Percentiles rank a stretch among this genome's conserved stretches.
Evolutionary conservation across 2,329 filamentous ascomycete genomes (phyloP).

Genomic region (Xylariaceae sp.): DNA sequence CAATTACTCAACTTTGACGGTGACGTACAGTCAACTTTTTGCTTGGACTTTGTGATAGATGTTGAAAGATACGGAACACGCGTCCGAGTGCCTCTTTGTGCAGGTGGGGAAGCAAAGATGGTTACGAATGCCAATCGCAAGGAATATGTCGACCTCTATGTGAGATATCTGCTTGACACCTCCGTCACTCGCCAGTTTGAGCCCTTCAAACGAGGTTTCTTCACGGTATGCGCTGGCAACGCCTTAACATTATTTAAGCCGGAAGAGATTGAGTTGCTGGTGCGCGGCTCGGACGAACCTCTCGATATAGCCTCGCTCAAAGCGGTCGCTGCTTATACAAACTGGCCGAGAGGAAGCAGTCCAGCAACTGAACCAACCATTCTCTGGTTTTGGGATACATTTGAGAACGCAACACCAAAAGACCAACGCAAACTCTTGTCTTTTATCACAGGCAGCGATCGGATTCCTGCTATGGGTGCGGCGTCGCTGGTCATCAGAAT

Average conservation of each 20-base stretch:
- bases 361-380: conserved; percentile 70
- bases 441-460: conserved; percentile 90
- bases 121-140: conserved; percentile 86
- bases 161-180: conserved; percentile 79
- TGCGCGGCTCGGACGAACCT: conserved; percentile 83
- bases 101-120: conserved; percentile 73
- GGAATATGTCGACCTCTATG: conserved; percentile 87
- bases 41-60: conserved; percentile 80
- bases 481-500: conserved; percentile 80
- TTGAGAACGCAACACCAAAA: conserved; percentile 67
- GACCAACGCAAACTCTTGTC: conserved; percentile 81
- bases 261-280: conserved; percentile 88
- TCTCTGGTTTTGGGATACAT: conserved; percentile 88
- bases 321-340: conserved; percentile 81
- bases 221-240: conserved; percentile 88
- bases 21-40: conserved; percentile 81
- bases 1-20: conserved; percentile 84
- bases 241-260: conserved; percentile 86
- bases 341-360: conserved; percentile 65
- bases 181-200: conserved; percentile 85
- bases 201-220: conserved; percentile 93
- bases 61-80: conserved; percentile 77
- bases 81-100: conserved; percentile 72
- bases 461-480: conserved; percentile 85
- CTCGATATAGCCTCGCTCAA: conserved; percentile 79